These are phyloP conservation scores for Panicum hallii DNA, from an alignment of 202 grass and related monocot species.

Conservation along the genomic window DNA sequence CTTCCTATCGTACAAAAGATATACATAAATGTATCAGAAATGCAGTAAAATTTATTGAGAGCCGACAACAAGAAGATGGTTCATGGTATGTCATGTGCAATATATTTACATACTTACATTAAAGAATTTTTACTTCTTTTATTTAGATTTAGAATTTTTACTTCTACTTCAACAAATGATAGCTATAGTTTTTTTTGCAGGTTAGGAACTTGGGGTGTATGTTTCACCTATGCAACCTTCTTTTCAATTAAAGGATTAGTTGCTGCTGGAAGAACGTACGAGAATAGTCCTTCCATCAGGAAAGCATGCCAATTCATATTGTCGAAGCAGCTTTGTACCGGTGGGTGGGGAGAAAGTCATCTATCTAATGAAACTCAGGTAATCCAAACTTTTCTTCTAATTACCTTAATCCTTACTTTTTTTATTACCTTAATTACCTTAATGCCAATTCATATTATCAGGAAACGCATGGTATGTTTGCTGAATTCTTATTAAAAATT, in stretches of 20 bases:
- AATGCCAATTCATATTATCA: too few species aligned
- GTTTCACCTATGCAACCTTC: neutral
- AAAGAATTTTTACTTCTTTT: neutral
- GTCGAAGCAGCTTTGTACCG: slow-evolving; percentile 50
- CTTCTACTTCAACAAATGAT: neutral
- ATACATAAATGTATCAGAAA: slow-evolving; percentile 30
- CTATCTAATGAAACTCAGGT: slow-evolving; percentile 47
- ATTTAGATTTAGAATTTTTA: too few species aligned
- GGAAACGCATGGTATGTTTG: neutral
- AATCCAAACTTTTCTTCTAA: neutral
- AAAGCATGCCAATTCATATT: slow-evolving; percentile 50
- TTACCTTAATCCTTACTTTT: neutral
- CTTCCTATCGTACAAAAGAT: slow-evolving; percentile 29
- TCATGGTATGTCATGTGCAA: slow-evolving; percentile 1
- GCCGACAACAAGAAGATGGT: slow-evolving; percentile 41
- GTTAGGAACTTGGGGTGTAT: neutral
- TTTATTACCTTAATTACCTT: too few species aligned
- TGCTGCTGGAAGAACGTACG: neutral
- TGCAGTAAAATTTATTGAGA: slow-evolving; percentile 34
- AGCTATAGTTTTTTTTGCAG: neutral
- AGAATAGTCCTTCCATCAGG: neutral
- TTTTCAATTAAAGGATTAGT: slow-evolving; percentile 3
- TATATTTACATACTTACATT: neutral
- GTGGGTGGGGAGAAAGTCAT: slow-evolving; percentile 67
- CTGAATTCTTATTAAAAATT: too few species aligned